Conservation (phyloP, 306 rosid genomes). For the Ormosia emarginata region DNA sequence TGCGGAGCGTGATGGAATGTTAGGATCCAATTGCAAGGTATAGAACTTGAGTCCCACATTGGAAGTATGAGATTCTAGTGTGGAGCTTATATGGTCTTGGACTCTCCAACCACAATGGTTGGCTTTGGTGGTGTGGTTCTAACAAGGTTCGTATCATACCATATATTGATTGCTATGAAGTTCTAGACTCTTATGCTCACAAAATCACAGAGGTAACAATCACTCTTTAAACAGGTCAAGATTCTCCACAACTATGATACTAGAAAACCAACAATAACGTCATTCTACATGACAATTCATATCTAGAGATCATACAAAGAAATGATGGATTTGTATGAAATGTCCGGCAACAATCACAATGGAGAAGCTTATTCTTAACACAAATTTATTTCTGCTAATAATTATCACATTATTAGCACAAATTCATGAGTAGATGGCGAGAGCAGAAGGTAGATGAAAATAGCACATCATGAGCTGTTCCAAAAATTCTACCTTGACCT, state of each 20-base stretch:
- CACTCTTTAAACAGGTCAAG: background rate
- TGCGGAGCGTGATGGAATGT: too few species aligned
- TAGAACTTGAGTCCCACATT: too few species aligned
- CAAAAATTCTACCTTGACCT: slow-evolving; percentile 48
- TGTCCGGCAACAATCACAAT: background rate
- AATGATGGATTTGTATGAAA: background rate
- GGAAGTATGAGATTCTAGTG: too few species aligned
- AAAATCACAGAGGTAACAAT: background rate
- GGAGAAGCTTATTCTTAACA: background rate
- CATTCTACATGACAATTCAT: background rate
- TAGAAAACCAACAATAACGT: background rate
- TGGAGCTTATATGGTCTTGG: too few species aligned
- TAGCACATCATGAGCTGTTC: slow-evolving; percentile 5
- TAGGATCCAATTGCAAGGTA: too few species aligned
- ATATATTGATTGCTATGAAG: background rate
- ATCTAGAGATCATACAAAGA: background rate
- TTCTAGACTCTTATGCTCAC: slow-evolving; percentile 2
- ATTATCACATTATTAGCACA: background rate
- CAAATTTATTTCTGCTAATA: background rate
- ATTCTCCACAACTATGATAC: background rate
- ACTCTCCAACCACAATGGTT: too few species aligned
- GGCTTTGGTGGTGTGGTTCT: too few species aligned
- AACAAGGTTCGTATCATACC: too few species aligned
- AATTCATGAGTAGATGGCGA: background rate
- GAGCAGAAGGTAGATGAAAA: slow-evolving; percentile 3